A percentile compares a stretch with the other conserved stretches of the same genome.
Conservation (phyloP, 192 early-diverging fungal species). For the Thamnidium elegans region DNA sequence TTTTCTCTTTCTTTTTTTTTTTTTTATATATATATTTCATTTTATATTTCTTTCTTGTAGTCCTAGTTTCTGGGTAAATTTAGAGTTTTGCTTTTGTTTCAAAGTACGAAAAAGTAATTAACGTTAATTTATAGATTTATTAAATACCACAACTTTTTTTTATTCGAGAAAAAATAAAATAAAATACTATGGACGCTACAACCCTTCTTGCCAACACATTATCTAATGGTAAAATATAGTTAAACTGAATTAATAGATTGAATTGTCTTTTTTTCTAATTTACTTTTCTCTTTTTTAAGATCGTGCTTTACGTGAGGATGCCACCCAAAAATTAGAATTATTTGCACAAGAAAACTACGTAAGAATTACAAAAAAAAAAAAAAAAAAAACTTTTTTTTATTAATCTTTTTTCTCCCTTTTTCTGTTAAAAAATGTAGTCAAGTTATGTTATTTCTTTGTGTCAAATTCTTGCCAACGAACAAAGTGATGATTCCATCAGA, state of each 20-base stretch:
- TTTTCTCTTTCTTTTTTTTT: too few relatives aligned
- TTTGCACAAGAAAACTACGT: constrained; percentile 83
- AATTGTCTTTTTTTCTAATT: constrained; percentile 10
- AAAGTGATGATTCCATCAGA: constrained; percentile 60
- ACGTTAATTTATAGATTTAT: too few relatives aligned
- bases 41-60: too few relatives aligned
- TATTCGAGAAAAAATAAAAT: background rate
- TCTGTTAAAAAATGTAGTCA: constrained; percentile 41
- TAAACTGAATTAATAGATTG: background rate
- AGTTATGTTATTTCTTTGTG: constrained; percentile 66
- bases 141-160: too few relatives aligned
- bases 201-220: constrained; percentile 78
- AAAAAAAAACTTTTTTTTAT: background rate
- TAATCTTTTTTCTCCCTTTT: constrained; percentile 16
- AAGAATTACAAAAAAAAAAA: constrained; percentile 39
- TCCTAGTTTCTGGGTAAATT: too few relatives aligned
- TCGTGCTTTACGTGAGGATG: constrained; percentile 75
- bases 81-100: too few relatives aligned
- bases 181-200: constrained; percentile 56
- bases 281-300: constrained; percentile 53
- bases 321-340: constrained; percentile 69
- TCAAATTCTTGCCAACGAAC: constrained; percentile 83
- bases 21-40: too few relatives aligned
- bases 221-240: constrained; percentile 55
- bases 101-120: too few relatives aligned